Evolutionary conservation across 2,329 filamentous ascomycete species (phyloP).

Genomic region (Fusarium sp.): DNA sequence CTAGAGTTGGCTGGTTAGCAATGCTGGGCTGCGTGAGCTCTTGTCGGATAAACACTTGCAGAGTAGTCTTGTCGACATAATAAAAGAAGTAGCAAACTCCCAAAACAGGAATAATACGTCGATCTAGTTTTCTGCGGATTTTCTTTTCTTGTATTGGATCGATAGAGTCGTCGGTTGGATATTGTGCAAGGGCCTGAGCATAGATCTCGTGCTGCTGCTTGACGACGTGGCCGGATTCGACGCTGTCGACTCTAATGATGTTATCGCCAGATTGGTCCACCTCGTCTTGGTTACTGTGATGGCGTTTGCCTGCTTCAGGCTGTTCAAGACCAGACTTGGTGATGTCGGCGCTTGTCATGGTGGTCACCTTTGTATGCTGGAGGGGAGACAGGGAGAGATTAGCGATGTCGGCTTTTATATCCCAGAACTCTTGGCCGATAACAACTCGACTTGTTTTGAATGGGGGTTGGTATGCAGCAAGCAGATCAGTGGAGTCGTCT

Average conservation of each 20-base stretch:
- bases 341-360: not conserved
- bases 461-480: slow-evolving; percentile 1
- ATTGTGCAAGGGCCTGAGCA: slow-evolving; percentile 48
- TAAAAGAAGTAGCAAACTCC: slow-evolving; percentile 55
- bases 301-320: not conserved
- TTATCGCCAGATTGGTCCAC: slow-evolving; percentile 3
- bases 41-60: slow-evolving; percentile 41
- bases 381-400: not conserved
- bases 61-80: slow-evolving; percentile 59
- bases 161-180: slow-evolving; percentile 51
- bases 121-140: slow-evolving; percentile 51
- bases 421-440: not conserved
- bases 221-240: slow-evolving; percentile 2
- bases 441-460: not conserved
- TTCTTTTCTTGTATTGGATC: slow-evolving; percentile 47
- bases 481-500: not conserved
- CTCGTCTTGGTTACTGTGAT: not conserved
- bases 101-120: slow-evolving; percentile 50
- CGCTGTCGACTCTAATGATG: slow-evolving; percentile 6
- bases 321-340: slow-evolving; percentile 7
- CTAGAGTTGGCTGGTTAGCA: slow-evolving; percentile 8
- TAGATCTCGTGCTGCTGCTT: slow-evolving; percentile 45
- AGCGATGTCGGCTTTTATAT: not conserved
- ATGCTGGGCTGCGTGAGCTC: no score
- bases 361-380: not conserved